Evolutionary conservation across 345 rosid species (phyloP).

Genomic region (Boechera divaricarpa): DNA sequence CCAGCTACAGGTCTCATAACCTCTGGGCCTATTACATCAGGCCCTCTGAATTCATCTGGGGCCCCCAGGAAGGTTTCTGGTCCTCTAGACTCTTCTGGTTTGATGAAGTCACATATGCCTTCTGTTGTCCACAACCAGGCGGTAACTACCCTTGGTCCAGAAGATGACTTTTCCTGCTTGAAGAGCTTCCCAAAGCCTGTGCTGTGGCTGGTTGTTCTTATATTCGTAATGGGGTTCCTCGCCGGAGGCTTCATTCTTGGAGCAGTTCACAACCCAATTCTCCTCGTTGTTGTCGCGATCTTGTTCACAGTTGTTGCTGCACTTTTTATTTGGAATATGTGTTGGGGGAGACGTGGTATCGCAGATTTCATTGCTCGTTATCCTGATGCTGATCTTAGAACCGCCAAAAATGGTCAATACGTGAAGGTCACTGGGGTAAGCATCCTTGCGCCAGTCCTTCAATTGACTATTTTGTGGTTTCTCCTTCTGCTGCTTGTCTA

Average conservation of each 20-base stretch:
- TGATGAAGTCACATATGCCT: constrained; percentile 68
- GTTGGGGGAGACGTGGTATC: constrained; percentile 81
- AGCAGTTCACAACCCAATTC: constrained; percentile 94
- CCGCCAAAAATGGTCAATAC: constrained; percentile 95
- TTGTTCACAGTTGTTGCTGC: constrained; percentile 82
- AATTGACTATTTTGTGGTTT: neutral
- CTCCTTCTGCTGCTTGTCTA: constrained; percentile 14
- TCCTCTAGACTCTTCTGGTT: constrained; percentile 84
- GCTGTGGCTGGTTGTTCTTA: constrained; percentile 82
- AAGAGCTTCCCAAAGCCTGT: constrained; percentile 92
- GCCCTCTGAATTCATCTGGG: constrained; percentile 88
- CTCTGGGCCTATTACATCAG: constrained; percentile 95
- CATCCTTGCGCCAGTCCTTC: neutral
- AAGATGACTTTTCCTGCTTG: constrained; percentile 78
- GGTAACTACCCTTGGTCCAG: constrained; percentile 77
- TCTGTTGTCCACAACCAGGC: constrained; percentile 85
- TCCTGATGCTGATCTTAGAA: constrained; percentile 95
- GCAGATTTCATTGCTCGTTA: constrained; percentile 73
- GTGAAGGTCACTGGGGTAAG: constrained; percentile 99
- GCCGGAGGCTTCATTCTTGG: constrained; percentile 99
- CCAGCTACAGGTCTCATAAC: constrained; percentile 98
- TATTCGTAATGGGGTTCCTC: constrained; percentile 95
- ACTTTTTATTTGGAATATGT: constrained; percentile 84
- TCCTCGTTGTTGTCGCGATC: constrained; percentile 84
- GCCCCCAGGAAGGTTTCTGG: constrained; percentile 97